Evolutionary conservation across 2,329 filamentous ascomycete genomes (phyloP).

Genomic region (Penicillium polonicum): DNA sequence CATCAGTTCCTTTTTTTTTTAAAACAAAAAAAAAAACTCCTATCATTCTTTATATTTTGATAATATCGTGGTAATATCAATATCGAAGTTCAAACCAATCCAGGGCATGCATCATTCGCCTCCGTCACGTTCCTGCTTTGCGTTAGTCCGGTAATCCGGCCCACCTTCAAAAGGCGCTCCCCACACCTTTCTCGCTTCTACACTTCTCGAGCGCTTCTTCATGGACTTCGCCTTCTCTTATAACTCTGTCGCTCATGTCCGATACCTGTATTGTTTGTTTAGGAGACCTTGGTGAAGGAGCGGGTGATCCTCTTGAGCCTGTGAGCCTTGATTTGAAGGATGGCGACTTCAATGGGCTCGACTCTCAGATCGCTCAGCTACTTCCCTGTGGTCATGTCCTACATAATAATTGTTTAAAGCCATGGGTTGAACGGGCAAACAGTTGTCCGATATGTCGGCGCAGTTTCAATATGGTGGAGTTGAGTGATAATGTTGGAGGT

Average conservation of each 20-base stretch:
- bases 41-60: neutral
- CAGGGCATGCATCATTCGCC: constrained; percentile 20
- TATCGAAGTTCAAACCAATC: constrained; percentile 2
- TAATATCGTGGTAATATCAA: neutral
- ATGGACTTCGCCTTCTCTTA: constrained; percentile 24
- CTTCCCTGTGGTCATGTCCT: constrained; percentile 84
- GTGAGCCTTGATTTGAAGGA: constrained; percentile 41
- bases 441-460: constrained; percentile 96
- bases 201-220: constrained; percentile 26
- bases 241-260: constrained; percentile 52
- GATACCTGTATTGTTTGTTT: constrained; percentile 71
- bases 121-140: constrained; percentile 44
- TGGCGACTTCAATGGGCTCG: constrained; percentile 29
- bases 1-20: neutral
- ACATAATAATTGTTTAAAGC: constrained; percentile 87
- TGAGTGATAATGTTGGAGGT: constrained; percentile 79
- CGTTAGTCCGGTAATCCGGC: constrained; percentile 38
- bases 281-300: constrained; percentile 64
- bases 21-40: too few relatives aligned
- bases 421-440: constrained; percentile 95
- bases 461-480: constrained; percentile 83
- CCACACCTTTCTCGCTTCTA: constrained; percentile 29
- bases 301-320: constrained; percentile 50
- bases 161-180: constrained; percentile 45
- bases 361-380: constrained; percentile 59